Evolutionary conservation across 352 stramenopile genomes (phyloP), one percentile per base, ranked within the genome.

Genomic region (Globisporangium cylindrosporum): DNA sequence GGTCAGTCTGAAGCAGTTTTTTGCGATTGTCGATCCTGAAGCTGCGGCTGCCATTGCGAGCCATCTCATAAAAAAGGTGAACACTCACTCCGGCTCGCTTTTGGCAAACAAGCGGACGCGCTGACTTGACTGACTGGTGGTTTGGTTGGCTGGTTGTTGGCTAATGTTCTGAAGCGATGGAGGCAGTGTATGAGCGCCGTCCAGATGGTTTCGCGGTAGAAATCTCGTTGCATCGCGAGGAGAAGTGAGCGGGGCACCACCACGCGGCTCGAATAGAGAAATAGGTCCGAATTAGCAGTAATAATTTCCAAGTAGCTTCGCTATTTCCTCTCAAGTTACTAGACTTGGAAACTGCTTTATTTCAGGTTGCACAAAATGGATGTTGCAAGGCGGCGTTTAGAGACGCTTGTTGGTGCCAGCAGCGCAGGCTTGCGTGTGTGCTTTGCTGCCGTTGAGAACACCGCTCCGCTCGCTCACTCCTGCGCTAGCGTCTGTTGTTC

Each of bases 131-230:
- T 15, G 38, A 43, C 36, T 15, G 36, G 38, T 20, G 12, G 38
- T 46, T 46, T 18, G 27, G 6, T 46, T 18, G 27, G 6, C 18
- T 18, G 27, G 15, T 14, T 29, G 56, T 49, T 62, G 56, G 56
- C 34, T 62, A 62, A 62, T 49, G 56, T 62, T 62, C 56, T 62
- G 56, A 62, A 62, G 56, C 22, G 15, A 32, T 24, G 53, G 53
- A 51, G 43, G 43, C 43, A 51, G 43, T 6, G 18, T 24, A 7
- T 59, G 53, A 59, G 53, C 55, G 34, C 56, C 56, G 56, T 49
- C 56, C 56, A 62, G 56, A 46, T 62, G 56, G 9, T 62, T 62
- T 62, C 56, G 32, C 10, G 32, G 32, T 62, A 29, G 32, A 46
- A 49, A 32, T 49, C 32, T 62, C 56, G 56, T 62, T 62, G 32